A percentile compares a stretch with the other conserved stretches of the same genome.
phyloP scores from a whole-genome alignment of 208 protist species.

The Acanthamoeba sp. region DNA sequence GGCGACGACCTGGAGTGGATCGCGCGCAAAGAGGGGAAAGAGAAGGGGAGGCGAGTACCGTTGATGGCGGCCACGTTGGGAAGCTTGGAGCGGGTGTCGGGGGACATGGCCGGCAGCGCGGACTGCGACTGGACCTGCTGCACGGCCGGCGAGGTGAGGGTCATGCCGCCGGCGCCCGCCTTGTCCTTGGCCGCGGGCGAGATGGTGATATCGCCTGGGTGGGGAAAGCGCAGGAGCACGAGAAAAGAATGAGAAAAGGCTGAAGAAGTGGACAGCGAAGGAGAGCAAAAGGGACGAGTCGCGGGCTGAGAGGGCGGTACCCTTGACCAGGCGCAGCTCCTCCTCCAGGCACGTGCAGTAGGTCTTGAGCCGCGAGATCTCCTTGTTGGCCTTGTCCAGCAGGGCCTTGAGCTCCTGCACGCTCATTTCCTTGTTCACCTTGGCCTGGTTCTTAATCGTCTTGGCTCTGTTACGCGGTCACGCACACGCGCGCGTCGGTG shows the following conservation, averaged over 20 bases:
- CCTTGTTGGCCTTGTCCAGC: slow-evolving; percentile 83
- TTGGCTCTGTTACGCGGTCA: slow-evolving; percentile 2
- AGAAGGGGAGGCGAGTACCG: background rate
- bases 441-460: slow-evolving; percentile 45
- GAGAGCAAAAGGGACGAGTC: background rate
- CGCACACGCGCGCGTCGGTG: too few relatives aligned
- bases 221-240: too few relatives aligned
- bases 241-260: background rate
- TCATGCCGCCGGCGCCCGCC: background rate
- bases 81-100: slow-evolving; percentile 61
- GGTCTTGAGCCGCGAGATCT: slow-evolving; percentile 76
- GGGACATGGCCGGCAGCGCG: background rate
- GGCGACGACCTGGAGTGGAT: background rate
- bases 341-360: slow-evolving; percentile 39
- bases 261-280: too few relatives aligned
- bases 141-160: background rate
- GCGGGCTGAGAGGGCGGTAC: background rate
- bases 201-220: slow-evolving; percentile 35
- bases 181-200: background rate
- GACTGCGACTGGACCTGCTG: background rate
- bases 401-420: slow-evolving; percentile 48
- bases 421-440: slow-evolving; percentile 60
- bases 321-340: slow-evolving; percentile 61
- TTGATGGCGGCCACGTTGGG: slow-evolving; percentile 59
- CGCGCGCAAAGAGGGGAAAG: background rate